Base-by-base conservation (phyloP, 345 rosid genomes). In the Lenwebbia sp. region DNA sequence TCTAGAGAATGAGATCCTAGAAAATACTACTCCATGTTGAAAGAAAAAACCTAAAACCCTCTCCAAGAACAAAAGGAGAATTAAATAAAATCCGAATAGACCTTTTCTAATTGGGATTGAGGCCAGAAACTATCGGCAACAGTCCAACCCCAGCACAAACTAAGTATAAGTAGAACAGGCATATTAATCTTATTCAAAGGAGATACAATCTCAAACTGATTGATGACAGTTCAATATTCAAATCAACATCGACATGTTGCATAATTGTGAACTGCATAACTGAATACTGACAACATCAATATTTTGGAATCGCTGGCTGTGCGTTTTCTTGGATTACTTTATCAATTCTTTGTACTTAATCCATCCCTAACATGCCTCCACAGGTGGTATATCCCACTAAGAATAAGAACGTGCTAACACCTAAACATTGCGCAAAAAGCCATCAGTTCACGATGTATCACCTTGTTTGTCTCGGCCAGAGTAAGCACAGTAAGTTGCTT, bases 401-500 rank as follows among this genome's bases (percentile, higher is more conserved):
- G 47, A 44, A 21, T 37, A 37, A 33, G 10, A 37, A 19, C 5
- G 13, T 0, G 4, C 13, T 11, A 21, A 70, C 81, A 37, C 62
- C 54, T 33, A 37, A 54, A 54, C 17, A 54, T 83, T 40, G n/a
- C n/a, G 37, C 41, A 83, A 56, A 40, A 14, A 54, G 40, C 47
- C 26, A 30, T 52, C 56, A 54, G 13, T 37, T 83, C 84, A 30
- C 14, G 2, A 53, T 30, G n/a, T 5, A 54, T 15, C 26, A 97
- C 99, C 99, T 97, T 96, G 86, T 92, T 93, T 40, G 95, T 92
- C 91, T 94, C 99, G 25, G 99, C 99, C 60, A 95, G 94, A 60
- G 98, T 94, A 85, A 97, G 99, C 60, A 97, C 95, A 84, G 99
- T 96, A 50, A 97, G 98, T 90, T 96, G 99, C 90, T 94, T 97